Evolutionary conservation across 2,329 filamentous ascomycete genomes (phyloP).

Genomic region (Rachicladosporium sp.): DNA sequence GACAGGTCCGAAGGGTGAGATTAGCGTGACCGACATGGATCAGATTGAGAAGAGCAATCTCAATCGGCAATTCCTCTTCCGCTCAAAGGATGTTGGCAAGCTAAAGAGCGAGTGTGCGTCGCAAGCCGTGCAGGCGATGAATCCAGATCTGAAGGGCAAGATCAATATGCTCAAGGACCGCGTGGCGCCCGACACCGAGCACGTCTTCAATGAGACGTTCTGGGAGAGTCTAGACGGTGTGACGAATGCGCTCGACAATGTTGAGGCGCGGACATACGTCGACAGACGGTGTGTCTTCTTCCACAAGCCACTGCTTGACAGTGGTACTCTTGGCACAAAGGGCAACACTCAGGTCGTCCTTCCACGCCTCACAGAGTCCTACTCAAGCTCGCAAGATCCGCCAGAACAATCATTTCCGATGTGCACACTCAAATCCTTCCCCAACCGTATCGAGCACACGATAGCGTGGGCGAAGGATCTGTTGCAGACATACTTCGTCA

Average conservation of each 20-base stretch:
- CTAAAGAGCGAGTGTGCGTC: conserved; percentile 95
- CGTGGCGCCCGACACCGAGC: conserved; percentile 82
- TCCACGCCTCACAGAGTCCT: conserved; percentile 85
- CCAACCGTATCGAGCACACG: conserved; percentile 95
- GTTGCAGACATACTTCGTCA: conserved; percentile 89
- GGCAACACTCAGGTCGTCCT: conserved; percentile 96
- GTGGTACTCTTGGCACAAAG: conserved; percentile 95
- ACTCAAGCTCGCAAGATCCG: conserved; percentile 92
- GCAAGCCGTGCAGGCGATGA: conserved; percentile 84
- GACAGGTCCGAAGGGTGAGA: conserved; percentile 75
- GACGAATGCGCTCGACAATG: conserved; percentile 94
- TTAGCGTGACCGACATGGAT: conserved; percentile 93
- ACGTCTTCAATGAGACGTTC: conserved; percentile 88
- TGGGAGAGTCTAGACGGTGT: conserved; percentile 81
- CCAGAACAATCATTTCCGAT: conserved; percentile 98
- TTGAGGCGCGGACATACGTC: conserved; percentile 92
- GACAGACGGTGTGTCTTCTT: conserved; percentile 96
- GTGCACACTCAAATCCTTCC: conserved; percentile 95
- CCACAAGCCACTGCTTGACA: conserved; percentile 91
- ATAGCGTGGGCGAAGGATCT: conserved; percentile 96
- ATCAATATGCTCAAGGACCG: conserved; percentile 79
- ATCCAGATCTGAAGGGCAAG: conserved; percentile 78
- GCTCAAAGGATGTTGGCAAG: conserved; percentile 81
- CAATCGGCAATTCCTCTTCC: conserved; percentile 93
- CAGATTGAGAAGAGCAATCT: conserved; percentile 98